Base-by-base conservation (phyloP, 805 yeast genomes). In the Wickerhamiella lipophila region DNA sequence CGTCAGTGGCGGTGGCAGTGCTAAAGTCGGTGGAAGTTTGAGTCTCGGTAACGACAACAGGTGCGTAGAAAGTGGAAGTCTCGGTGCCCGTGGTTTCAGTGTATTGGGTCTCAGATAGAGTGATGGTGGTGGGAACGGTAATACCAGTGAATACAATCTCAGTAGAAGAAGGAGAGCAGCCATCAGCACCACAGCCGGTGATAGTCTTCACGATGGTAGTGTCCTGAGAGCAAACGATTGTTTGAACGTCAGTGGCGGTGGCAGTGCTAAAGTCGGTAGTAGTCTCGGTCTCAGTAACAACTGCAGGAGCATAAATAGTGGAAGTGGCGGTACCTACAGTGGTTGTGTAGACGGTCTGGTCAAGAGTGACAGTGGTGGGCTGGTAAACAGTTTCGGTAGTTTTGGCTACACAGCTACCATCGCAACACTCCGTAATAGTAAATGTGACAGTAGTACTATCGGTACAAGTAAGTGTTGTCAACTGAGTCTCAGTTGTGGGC, bases 371-470 rank as follows among this genome's bases (percentile, higher is more conserved):
- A 16, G 49, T 46, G 9, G 47, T 44, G 15, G 48, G 48, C 26
- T 23, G 21, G 19, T 45, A 45, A 18, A 36, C 42, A 45, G 48
- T 45, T 29, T 45, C 34, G 13, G 48, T 45, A 25, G 35, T 25
- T 22, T 45, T 36, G 19, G 40, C 42, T 11, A 36, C 36, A 27
- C 48, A 45, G n/a, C 36, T 36, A 22, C 48, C 48, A 5, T 35
- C 48, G 19, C 48, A 45, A 22, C 48, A 45, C 38, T 36, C 48
- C 8, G 48, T 45, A 19, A 45, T 29, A 26, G 48, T 45, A 6
- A 22, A 27, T 8, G 42, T n/a, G 23, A 45, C 27, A 8, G 48
- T 45, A 4, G 48, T 36, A 13, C 42, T 36, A n/a, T 45, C 48
- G 16, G 41, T 34, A 39, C 29, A 45, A n/a, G 48, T 45, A 16